Conservation (phyloP, 2,329 filamentous ascomycete genomes). For the Sodiomyces alkalinus region DNA sequence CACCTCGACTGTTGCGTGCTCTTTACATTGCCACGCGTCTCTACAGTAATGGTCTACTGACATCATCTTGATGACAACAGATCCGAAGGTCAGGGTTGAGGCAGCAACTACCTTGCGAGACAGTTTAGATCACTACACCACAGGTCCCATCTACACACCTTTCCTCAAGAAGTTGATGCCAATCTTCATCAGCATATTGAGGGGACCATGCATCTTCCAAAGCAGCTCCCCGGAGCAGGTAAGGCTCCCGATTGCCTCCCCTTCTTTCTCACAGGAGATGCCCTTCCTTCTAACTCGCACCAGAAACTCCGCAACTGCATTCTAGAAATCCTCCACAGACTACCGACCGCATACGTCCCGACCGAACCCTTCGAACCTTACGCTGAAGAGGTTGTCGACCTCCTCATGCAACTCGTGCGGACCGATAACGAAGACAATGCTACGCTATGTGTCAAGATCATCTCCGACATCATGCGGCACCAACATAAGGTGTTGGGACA, state of each 20-base stretch:
- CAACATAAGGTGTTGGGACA: slow-evolving; percentile 65
- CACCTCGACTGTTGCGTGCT: not conserved
- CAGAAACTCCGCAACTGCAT: slow-evolving; percentile 84
- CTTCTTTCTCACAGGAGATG: too few species aligned
- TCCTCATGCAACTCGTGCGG: slow-evolving; percentile 76
- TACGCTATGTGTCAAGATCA: slow-evolving; percentile 93
- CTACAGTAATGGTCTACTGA: slow-evolving; percentile 1
- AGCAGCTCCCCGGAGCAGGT: slow-evolving; percentile 85
- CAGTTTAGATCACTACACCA: slow-evolving; percentile 76
- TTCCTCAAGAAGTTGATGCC: slow-evolving; percentile 86
- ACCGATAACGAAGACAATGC: slow-evolving; percentile 98
- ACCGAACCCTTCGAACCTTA: slow-evolving; percentile 76
- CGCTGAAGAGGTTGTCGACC: slow-evolving; percentile 75
- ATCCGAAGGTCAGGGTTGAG: slow-evolving; percentile 67
- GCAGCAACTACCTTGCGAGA: slow-evolving; percentile 80
- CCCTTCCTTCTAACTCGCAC: not conserved
- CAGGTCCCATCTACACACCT: slow-evolving; percentile 56
- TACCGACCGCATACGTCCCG: slow-evolving; percentile 56
- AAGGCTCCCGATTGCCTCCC: slow-evolving; percentile 13
- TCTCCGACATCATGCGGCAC: slow-evolving; percentile 91
- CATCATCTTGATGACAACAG: slow-evolving; percentile 32
- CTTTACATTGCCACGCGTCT: slow-evolving; percentile 1
- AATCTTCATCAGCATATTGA: slow-evolving; percentile 72
- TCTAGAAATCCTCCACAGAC: slow-evolving; percentile 83
- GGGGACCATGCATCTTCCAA: slow-evolving; percentile 77